Base-by-base conservation (phyloP, 306 rosid species). In the Canavalia ensiformis region DNA sequence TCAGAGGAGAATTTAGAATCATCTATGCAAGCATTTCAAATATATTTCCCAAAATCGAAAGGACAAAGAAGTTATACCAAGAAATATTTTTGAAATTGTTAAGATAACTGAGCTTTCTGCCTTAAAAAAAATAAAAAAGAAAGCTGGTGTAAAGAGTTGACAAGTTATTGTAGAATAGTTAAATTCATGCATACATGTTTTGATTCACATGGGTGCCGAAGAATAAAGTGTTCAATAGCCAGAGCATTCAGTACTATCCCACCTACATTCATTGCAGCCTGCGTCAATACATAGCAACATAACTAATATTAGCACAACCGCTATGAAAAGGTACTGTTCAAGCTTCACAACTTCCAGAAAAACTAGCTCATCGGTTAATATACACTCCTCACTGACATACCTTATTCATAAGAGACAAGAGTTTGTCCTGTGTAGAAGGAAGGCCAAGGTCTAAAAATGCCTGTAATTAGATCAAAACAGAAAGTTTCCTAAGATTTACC, bases 171-270 rank as follows among this genome's bases (percentile, higher is more conserved):
- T 31, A 37, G 39, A 45, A 75, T 46, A 68, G 55, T 0, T 25
- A 44, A 57, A 49, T 11, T 37, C 4, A 50, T 52, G n/a, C 92
- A 35, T 85, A 92, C 98, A 35, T 84, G 90, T 62, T 88, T 92
- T 37, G 94, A 69, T 70, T 92, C 91, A 45, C 80, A 75, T 63
- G 92, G 97, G 88, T 86, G 91, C 10, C 97, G 94, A 60, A 95
- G 97, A 87, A 93, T 90, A 63, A 95, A 93, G 86, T 95, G 97
- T 85, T 95, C 99, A 0, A 93, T 93, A n/a, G 97, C 99, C 57
- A 93, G 83, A 76, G 97, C 94, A 84, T 93, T 93, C n/a, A 95
- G 88, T 58, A 91, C 94, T 59, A 86, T 88, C 29, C 99, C 97
- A 0, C 99, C 97, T 9, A 95, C 92, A 81, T 91, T 91, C 68